These are phyloP conservation scores for Apophysomyces elegans DNA, from an alignment of 371 early-diverging fungal genomes.

Conservation along the genomic window DNA sequence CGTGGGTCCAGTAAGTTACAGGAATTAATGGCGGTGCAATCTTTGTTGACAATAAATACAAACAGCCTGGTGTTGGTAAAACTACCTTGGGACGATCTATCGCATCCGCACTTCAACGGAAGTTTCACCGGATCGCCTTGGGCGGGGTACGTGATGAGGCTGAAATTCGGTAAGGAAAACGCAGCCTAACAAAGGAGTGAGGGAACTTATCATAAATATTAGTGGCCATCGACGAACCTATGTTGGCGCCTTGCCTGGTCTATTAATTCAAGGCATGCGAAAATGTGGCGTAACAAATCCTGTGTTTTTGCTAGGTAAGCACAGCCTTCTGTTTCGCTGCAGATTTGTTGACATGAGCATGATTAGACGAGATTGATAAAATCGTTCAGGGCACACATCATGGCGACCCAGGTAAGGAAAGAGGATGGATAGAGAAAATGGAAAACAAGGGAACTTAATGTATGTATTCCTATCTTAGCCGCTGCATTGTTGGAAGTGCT, in stretches of 20 bases:
- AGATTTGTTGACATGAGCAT: background rate
- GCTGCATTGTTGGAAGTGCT: slow-evolving; percentile 87
- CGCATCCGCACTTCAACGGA: slow-evolving; percentile 76
- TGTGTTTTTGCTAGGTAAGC: slow-evolving; percentile 71
- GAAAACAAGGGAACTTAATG: background rate
- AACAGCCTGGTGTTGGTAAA: slow-evolving; percentile 80
- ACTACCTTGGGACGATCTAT: slow-evolving; percentile 82
- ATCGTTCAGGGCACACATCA: slow-evolving; percentile 66
- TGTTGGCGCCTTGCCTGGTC: slow-evolving; percentile 87
- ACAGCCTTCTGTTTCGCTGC: background rate
- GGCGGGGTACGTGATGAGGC: slow-evolving; percentile 92
- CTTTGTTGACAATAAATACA: background rate
- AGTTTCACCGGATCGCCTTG: slow-evolving; percentile 82
- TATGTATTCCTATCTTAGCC: slow-evolving; percentile 28
- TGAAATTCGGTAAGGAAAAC: slow-evolving; percentile 64
- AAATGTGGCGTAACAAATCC: slow-evolving; percentile 81
- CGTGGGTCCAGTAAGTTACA: slow-evolving; percentile 59
- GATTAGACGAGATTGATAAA: slow-evolving; percentile 86
- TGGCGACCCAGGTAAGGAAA: slow-evolving; percentile 71
- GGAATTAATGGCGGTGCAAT: background rate
- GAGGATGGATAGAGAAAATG: background rate
- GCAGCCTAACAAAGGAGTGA: background rate
- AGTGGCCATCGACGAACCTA: slow-evolving; percentile 89
- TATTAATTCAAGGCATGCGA: slow-evolving; percentile 78
- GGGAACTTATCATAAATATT: background rate